phyloP scores from a whole-genome alignment of 140 eudicot species.

The Anethum foeniculum region DNA sequence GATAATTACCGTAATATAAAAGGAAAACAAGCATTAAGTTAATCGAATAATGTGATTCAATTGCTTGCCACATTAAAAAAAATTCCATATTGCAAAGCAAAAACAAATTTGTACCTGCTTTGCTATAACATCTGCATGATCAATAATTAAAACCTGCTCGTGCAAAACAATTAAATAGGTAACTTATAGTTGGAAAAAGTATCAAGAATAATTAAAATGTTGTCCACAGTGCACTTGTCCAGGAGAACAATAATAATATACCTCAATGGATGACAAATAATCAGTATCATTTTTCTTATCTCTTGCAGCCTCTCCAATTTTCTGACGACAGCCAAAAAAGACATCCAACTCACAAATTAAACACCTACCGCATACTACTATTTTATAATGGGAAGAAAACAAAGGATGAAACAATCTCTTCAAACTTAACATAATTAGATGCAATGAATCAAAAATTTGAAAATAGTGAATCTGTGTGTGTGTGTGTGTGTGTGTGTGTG shows the following conservation, averaged over 20 bases:
- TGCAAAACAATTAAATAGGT: conserved; percentile 13
- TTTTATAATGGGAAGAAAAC: not conserved
- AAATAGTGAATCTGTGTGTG: too few species aligned
- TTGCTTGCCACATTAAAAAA: not conserved
- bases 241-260: conserved; percentile 15
- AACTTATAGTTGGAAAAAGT: not conserved
- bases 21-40: conserved; percentile 3
- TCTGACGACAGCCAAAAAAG: conserved; percentile 35
- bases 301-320: conserved; percentile 74
- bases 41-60: not conserved
- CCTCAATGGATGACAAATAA: conserved; percentile 93
- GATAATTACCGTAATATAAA: conserved; percentile 1
- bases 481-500: too few species aligned
- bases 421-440: not conserved
- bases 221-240: not conserved
- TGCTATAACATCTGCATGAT: conserved; percentile 81
- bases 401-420: not conserved
- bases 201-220: not conserved
- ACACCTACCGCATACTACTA: not conserved
- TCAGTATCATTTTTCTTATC: conserved; percentile 80
- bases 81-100: not conserved
- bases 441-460: not conserved
- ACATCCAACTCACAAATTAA: not conserved
- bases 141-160: conserved; percentile 72
- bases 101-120: conserved; percentile 59